Percentiles rank a stretch among this genome's conserved stretches.
Conservation (phyloP, 805 yeast genomes). For the Blastobotrys parvus region DNA sequence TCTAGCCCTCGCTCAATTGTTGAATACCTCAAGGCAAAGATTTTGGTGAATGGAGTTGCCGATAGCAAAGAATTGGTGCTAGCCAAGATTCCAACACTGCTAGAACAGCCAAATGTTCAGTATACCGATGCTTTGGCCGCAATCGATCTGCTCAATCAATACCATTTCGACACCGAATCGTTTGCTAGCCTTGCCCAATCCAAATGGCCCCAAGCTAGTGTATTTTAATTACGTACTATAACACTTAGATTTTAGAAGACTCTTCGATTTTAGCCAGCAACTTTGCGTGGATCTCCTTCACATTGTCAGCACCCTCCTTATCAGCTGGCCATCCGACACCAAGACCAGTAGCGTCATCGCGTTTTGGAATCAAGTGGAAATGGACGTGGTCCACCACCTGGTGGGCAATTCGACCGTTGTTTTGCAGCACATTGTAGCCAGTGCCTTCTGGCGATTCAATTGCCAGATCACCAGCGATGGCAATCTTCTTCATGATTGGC, state of each 20-base stretch:
- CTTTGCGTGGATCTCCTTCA: slow-evolving; percentile 59
- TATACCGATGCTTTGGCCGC: background rate
- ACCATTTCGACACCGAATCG: background rate
- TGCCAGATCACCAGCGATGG: slow-evolving; percentile 50
- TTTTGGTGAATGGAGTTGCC: too few species aligned
- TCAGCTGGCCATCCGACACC: slow-evolving; percentile 93
- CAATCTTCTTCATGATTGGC: slow-evolving; percentile 82
- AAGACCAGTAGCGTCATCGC: slow-evolving; percentile 62
- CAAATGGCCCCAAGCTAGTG: background rate
- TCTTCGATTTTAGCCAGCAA: slow-evolving; percentile 12
- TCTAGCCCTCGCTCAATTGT: background rate
- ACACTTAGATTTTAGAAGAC: slow-evolving; percentile 2
- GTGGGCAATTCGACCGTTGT: slow-evolving; percentile 92
- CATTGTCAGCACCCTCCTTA: slow-evolving; percentile 62
- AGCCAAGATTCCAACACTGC: background rate
- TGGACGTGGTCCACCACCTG: slow-evolving; percentile 95
- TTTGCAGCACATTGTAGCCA: slow-evolving; percentile 85
- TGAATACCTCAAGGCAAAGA: background rate
- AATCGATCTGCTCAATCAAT: background rate
- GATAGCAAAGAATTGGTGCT: background rate
- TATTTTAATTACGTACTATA: background rate
- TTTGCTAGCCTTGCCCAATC: background rate
- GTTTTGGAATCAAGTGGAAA: slow-evolving; percentile 92
- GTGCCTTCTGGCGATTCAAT: slow-evolving; percentile 50
- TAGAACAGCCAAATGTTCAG: background rate